A percentile compares a stretch with the other conserved stretches of the same genome.
Conservation (phyloP, 1,284 basidiomycete species). For the Trichosporon sp. region DNA sequence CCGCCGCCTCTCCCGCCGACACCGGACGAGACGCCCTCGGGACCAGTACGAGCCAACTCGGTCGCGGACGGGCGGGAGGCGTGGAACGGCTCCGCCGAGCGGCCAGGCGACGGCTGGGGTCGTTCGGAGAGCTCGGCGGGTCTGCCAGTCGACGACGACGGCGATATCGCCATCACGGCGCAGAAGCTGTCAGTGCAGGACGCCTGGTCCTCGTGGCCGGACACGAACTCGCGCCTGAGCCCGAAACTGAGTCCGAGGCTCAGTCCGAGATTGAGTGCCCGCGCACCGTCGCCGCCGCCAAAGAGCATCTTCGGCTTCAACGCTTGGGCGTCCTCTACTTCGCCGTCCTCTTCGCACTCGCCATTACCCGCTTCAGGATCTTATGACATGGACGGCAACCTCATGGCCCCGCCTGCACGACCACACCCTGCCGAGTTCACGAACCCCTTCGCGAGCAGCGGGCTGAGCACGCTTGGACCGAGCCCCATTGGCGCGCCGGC, state of each 20-base stretch:
- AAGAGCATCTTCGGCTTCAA: conserved; percentile 30
- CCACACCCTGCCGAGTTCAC: conserved; percentile 40
- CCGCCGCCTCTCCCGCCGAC: conserved; percentile 15
- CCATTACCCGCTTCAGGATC: conserved; percentile 7
- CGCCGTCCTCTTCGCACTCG: conserved; percentile 7
- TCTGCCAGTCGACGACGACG: conserved; percentile 25
- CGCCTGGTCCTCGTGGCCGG: conserved; percentile 20
- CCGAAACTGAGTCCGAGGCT: neutral
- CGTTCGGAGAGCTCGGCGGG: neutral
- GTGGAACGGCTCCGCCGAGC: too few species aligned
- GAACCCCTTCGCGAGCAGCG: conserved; percentile 8
- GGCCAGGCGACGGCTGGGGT: too few species aligned
- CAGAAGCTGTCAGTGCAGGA: conserved; percentile 14
- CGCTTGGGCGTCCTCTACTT: conserved; percentile 26
- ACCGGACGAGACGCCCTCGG: neutral
- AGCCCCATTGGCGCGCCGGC: neutral
- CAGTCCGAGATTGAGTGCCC: neutral
- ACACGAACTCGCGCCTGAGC: neutral
- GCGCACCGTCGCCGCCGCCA: neutral
- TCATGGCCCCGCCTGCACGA: conserved; percentile 39
- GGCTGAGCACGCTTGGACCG: neutral
- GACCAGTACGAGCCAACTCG: neutral
- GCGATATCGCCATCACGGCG: conserved; percentile 27
- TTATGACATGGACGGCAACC: conserved; percentile 11
- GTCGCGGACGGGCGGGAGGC: neutral